Evolutionary conservation across 176 grass and related monocot species (phyloP).

Genomic region (Echinochloa phyllopogon): DNA sequence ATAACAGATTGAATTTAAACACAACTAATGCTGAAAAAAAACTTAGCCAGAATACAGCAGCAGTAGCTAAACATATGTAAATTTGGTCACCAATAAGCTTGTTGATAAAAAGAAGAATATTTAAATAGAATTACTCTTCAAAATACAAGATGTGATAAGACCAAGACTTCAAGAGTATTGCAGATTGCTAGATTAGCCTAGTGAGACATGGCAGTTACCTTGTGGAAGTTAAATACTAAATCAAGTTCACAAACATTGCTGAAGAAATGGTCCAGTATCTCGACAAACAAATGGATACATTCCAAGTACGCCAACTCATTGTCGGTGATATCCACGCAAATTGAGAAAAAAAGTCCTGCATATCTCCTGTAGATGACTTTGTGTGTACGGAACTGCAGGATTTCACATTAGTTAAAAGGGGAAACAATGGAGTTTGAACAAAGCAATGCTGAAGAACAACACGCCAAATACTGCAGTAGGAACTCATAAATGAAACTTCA

Average conservation of each 20-base stretch:
- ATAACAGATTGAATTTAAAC: not conserved
- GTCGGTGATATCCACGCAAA: slow-evolving; percentile 97
- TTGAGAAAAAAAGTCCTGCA: slow-evolving; percentile 96
- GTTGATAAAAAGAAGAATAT: not conserved
- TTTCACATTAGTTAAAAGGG: not conserved
- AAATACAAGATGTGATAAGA: not conserved
- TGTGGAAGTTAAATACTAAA: slow-evolving; percentile 99
- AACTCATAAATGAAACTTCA: not conserved
- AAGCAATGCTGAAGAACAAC: too few relatives aligned
- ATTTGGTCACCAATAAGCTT: not conserved
- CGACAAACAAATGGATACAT: slow-evolving; percentile 98
- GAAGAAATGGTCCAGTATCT: slow-evolving; percentile 99
- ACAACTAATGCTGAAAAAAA: not conserved
- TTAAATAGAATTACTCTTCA: not conserved
- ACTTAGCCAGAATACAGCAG: not conserved
- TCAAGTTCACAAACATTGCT: slow-evolving; percentile 98
- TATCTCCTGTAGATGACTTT: slow-evolving; percentile 99
- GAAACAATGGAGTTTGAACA: not conserved
- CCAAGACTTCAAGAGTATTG: slow-evolving; percentile 1
- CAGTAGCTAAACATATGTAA: not conserved
- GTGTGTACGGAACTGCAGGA: slow-evolving; percentile 74
- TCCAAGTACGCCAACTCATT: slow-evolving; percentile 98
- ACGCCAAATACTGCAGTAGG: not conserved
- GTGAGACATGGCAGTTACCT: slow-evolving; percentile 52
- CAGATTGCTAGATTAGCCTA: not conserved